A percentile compares a stretch with the other conserved stretches of the same genome.
phyloP scores from a whole-genome alignment of 1,284 basidiomycete genomes.

The Coniophora puteana region DNA sequence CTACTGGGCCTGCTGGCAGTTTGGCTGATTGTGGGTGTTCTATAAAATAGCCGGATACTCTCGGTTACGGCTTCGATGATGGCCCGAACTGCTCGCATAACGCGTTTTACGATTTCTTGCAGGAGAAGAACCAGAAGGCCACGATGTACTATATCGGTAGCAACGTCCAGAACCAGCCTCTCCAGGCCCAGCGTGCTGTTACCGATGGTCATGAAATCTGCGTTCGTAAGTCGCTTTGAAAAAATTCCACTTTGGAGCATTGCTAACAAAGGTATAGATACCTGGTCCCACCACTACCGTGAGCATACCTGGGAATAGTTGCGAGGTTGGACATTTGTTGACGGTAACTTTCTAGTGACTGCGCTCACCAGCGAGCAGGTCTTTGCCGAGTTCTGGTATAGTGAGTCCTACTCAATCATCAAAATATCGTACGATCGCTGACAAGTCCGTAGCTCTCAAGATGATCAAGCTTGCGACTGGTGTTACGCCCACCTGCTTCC shows the following conservation, averaged over 20 bases:
- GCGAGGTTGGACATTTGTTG: too few species aligned
- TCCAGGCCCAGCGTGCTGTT: conserved; percentile 49
- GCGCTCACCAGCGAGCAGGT: conserved; percentile 55
- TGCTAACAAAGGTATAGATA: conserved; percentile 13
- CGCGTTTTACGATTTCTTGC: conserved; percentile 40
- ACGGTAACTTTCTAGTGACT: conserved; percentile 33
- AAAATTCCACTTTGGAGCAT: not conserved
- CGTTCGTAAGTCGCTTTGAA: conserved; percentile 16
- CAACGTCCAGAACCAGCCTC: conserved; percentile 50
- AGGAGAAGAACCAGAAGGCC: conserved; percentile 44
- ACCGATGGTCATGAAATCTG: conserved; percentile 40
- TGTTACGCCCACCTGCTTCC: conserved; percentile 44
- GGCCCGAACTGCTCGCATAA: conserved; percentile 45
- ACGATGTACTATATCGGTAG: conserved; percentile 59
- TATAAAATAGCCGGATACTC: conserved; percentile 40
- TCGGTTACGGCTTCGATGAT: conserved; percentile 39
- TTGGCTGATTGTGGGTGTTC: not conserved
- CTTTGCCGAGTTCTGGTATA: conserved; percentile 59
- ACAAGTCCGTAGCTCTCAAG: not conserved
- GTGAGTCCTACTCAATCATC: conserved; percentile 7
- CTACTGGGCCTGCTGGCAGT: not conserved
- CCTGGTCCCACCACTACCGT: conserved; percentile 30
- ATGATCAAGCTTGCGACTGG: conserved; percentile 30
- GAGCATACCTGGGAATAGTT: not conserved
- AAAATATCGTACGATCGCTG: not conserved